Conservation (phyloP, 2,329 filamentous ascomycete genomes). For the Furcasterigmium sp. region DNA sequence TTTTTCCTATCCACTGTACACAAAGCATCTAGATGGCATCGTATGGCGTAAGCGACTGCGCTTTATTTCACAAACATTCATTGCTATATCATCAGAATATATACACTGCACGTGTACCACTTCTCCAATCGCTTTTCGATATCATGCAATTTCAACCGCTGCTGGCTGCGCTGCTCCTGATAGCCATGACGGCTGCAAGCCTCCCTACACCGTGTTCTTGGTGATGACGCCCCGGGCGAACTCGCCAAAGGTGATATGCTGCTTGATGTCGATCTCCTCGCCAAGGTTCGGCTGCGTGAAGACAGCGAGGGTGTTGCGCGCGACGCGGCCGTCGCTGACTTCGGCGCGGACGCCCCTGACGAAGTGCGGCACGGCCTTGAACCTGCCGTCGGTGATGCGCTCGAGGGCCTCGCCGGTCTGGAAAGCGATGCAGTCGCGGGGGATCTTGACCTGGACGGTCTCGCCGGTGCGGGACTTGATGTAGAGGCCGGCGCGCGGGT, state of each 20-base stretch:
- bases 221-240: slow-evolving; percentile 62
- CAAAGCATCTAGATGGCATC: background rate
- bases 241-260: slow-evolving; percentile 66
- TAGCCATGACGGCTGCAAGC: too few species aligned
- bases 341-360: slow-evolving; percentile 69
- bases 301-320: slow-evolving; percentile 85
- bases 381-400: slow-evolving; percentile 82
- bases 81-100: too few species aligned
- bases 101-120: too few species aligned
- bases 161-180: too few species aligned
- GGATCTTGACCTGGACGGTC: slow-evolving; percentile 88
- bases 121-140: too few species aligned
- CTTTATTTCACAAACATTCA: too few species aligned
- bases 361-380: slow-evolving; percentile 94
- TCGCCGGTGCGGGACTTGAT: slow-evolving; percentile 80
- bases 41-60: background rate
- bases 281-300: slow-evolving; percentile 95
- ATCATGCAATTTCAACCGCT: background rate
- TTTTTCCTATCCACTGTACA: background rate
- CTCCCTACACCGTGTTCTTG: slow-evolving; percentile 48
- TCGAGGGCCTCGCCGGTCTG: slow-evolving; percentile 93
- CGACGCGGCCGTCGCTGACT: slow-evolving; percentile 48
- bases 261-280: slow-evolving; percentile 67
- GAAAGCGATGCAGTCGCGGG: slow-evolving; percentile 86
- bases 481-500: slow-evolving; percentile 84